Conservation (phyloP, 2,329 filamentous ascomycete genomes). For the Alternaria alternata region DNA sequence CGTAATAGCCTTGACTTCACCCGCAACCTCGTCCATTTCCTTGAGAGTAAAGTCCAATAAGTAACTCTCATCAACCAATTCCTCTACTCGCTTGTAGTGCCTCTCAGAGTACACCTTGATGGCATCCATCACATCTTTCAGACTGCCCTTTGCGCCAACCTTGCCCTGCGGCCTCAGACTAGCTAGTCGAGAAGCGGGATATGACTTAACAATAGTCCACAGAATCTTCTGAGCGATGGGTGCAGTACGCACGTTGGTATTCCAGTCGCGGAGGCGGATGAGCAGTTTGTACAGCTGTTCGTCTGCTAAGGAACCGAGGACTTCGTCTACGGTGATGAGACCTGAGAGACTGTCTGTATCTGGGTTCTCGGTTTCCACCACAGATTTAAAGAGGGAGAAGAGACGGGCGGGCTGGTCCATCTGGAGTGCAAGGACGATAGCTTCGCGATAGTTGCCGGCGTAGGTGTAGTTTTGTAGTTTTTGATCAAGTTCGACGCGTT, state of each 20-base stretch:
- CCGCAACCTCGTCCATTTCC: conserved; percentile 81
- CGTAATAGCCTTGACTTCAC: conserved; percentile 35
- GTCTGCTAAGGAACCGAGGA: conserved; percentile 78
- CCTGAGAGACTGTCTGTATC: conserved; percentile 72
- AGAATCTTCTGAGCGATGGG: conserved; percentile 86
- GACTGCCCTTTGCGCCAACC: conserved; percentile 48
- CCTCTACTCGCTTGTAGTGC: conserved; percentile 89
- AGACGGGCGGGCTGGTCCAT: conserved; percentile 93
- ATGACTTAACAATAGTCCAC: conserved; percentile 78
- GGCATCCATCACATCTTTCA: conserved; percentile 88
- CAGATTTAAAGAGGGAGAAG: conserved; percentile 81
- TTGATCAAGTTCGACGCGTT: conserved; percentile 92
- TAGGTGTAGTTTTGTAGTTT: conserved; percentile 92
- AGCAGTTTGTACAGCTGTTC: conserved; percentile 87
- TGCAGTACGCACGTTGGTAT: conserved; percentile 89
- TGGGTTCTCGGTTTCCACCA: conserved; percentile 69
- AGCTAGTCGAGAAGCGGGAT: conserved; percentile 80
- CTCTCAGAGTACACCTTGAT: conserved; percentile 89
- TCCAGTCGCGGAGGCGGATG: conserved; percentile 90
- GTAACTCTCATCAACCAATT: conserved; percentile 92
- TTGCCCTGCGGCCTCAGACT: conserved; percentile 61
- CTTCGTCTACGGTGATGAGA: conserved; percentile 76
- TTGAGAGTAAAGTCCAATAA: conserved; percentile 90
- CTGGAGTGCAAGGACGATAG: conserved; percentile 88
- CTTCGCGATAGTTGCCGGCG: conserved; percentile 86